Base-by-base conservation (phyloP, 2,329 filamentous ascomycete genomes). In the Thelonectria blattea region DNA sequence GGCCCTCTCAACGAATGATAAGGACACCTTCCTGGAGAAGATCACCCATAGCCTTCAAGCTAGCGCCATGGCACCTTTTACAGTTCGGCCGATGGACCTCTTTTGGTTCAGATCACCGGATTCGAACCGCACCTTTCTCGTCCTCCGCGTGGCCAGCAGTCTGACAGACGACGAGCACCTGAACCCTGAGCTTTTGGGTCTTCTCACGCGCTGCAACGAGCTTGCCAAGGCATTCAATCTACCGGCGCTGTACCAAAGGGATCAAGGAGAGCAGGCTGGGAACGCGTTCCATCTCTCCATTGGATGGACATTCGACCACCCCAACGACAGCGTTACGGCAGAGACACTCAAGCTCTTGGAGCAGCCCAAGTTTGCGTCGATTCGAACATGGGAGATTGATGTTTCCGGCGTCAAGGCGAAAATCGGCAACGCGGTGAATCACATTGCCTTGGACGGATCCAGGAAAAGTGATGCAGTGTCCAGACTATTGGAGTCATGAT, bases 201-300 rank as follows among this genome's bases (percentile, higher is more conserved):
- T 98, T 8, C 81, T 98, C 7, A 68, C 73, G 7, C 79, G 85
- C 3, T 91, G 89, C 69, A 98, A 98, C 75, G 73, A 74, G 78
- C 84, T 10, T 90, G 89, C 71, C 97, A 97, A 75, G 72, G 75
- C 4, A 76, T 90, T 88, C 73, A 81, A 80, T 0, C 91, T 96
- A 71, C 88, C 91, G 2, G 75, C 83, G 22, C 82, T 98, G 1
- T 98, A 98, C 74, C 74, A 78, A 56, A 68, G 67, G 53, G 64
- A 52, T 27, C 56, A 60, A 6, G 60, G 54, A 5, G 73, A 72
- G 10, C 39, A 62, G 7, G 72, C 65, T 37, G 72, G 66, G 34
- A 63, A 49, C 65, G 86, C 84, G 20, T 97, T 97, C 71, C 95
- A 99, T 75, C 79, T 98, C 61, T 97, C 93, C 47, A 86, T 99